Evolutionary conservation across 768 basidiomycete species (phyloP), one percentile per base, ranked within the genome.

Genomic region (Pulveroboletus sp.): DNA sequence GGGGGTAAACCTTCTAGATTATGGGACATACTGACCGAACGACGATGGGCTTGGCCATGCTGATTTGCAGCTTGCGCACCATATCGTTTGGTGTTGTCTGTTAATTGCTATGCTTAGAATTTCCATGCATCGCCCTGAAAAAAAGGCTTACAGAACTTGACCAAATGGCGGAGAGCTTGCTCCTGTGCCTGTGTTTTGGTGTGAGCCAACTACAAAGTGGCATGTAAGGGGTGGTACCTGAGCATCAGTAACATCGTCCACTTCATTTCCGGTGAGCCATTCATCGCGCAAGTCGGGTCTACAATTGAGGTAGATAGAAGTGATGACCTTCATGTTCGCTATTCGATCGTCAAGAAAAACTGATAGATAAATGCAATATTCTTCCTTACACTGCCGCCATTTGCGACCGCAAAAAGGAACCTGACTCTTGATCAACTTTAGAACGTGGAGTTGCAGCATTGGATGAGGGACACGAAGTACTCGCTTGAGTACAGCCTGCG

Each of bases 261-360:
- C 84, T 66, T 98, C 95, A 13, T 83, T 84, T 1, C 91, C 91
- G 11, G 93, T 88, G 37, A 99, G 76, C 96, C 96, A 99, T 62
- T 98, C 96, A 67, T 99, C 96, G 17, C 95, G 81, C 37, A 99
- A 77, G 64, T 98, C 95, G 8, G 96, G 96, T 46, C 96, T 80
- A 65, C 94, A 97, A 62, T 97, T 96, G 50, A 98, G 75, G 68
- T 99, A 99, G 57, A 99, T 97, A 15, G 94, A 84, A 8, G 96
- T 99, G 59, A 99, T 98, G 49, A 98, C 90, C 71, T 99, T 98
- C 96, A 99, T 99, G 68, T 98, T 99, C 18, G 92, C 95, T 98
- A 13, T 14, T 36, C 28, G 62, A 43, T 44, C 30, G 32, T 66
- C 38, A 66, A n/a, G 55, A 43, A 44, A 30, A 3, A n/a, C 26